Evolutionary conservation across 257 asterid genomes (phyloP).

Genomic region (Jasminum sambac): DNA sequence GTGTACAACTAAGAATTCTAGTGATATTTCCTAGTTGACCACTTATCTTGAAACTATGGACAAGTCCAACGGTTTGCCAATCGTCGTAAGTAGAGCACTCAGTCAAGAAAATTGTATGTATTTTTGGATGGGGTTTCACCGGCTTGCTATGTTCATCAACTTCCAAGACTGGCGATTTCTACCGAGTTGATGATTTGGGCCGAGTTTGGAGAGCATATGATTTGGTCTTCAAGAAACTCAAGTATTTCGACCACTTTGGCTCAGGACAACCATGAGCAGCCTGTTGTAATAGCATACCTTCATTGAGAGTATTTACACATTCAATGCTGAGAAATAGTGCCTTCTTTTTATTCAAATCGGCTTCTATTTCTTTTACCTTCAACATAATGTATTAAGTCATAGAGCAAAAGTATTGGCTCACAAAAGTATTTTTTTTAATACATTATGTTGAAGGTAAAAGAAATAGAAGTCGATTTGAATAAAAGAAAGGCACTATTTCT

Average conservation of each 20-base stretch:
- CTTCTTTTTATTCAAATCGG: conserved; percentile 60
- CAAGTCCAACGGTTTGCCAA: conserved; percentile 97
- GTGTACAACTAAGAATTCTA: conserved; percentile 91
- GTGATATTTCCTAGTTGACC: conserved; percentile 97
- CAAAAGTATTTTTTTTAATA: too few species aligned
- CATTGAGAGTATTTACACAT: conserved; percentile 79
- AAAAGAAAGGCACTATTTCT: conserved; percentile 70
- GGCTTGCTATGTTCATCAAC: conserved; percentile 44
- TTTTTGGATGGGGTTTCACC: conserved; percentile 62
- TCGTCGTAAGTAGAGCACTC: conserved; percentile 91
- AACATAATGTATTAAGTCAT: too few species aligned
- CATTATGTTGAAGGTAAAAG: conserved; percentile 57
- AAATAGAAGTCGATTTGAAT: conserved; percentile 59
- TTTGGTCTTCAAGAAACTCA: conserved; percentile 88
- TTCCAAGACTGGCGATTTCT: conserved; percentile 69
- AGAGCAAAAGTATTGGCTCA: too few species aligned
- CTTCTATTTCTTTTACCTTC: conserved; percentile 72
- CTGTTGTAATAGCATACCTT: conserved; percentile 82
- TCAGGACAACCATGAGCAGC: conserved; percentile 75
- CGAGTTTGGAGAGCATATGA: conserved; percentile 64
- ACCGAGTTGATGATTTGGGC: conserved; percentile 64
- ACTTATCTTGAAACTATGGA: conserved; percentile 83
- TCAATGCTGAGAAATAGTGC: conserved; percentile 65
- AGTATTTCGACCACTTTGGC: conserved; percentile 81
- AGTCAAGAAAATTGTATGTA: conserved; percentile 90